Evolutionary conservation across 495 filamentous ascomycete species (phyloP).

Genomic region (Tuber microsphaerosporum): DNA sequence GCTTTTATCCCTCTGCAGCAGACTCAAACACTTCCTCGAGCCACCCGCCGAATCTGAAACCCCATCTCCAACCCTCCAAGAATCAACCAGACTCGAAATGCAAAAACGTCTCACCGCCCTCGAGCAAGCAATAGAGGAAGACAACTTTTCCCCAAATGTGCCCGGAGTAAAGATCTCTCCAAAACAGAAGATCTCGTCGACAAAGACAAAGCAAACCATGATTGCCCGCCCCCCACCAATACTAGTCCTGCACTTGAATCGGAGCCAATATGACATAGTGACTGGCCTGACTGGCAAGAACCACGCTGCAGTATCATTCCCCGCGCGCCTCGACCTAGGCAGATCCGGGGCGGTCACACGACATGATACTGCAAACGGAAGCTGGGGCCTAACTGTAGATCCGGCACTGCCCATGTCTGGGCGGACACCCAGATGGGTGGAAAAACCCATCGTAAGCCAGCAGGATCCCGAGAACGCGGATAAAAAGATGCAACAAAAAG

Average conservation of each 20-base stretch:
- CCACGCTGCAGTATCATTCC: constrained; percentile 66
- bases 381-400: constrained; percentile 17
- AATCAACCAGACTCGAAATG: constrained; percentile 34
- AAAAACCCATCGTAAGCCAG: constrained; percentile 1
- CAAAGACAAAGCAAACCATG: constrained; percentile 82
- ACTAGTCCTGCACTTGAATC: constrained; percentile 79
- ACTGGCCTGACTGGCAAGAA: constrained; percentile 78
- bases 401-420: constrained; percentile 20
- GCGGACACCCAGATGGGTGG: constrained; percentile 16
- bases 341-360: constrained; percentile 51
- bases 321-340: constrained; percentile 61
- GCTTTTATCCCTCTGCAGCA: constrained; percentile 49
- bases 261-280: constrained; percentile 78
- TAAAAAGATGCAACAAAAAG: constrained; percentile 64
- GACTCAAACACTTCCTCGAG: constrained; percentile 44
- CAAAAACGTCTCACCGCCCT: constrained; percentile 55
- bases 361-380: constrained; percentile 47
- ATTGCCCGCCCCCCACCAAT: constrained; percentile 72
- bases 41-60: constrained; percentile 19
- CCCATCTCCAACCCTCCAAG: constrained; percentile 15
- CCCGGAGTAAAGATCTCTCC: constrained; percentile 62
- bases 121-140: constrained; percentile 62
- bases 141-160: constrained; percentile 72
- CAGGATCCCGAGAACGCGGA: constrained; percentile 40
- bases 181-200: constrained; percentile 60